A percentile compares a stretch with the other conserved stretches of the same genome.
Conservation (phyloP, 1,284 basidiomycete genomes). For the Ganoderma boninense region DNA sequence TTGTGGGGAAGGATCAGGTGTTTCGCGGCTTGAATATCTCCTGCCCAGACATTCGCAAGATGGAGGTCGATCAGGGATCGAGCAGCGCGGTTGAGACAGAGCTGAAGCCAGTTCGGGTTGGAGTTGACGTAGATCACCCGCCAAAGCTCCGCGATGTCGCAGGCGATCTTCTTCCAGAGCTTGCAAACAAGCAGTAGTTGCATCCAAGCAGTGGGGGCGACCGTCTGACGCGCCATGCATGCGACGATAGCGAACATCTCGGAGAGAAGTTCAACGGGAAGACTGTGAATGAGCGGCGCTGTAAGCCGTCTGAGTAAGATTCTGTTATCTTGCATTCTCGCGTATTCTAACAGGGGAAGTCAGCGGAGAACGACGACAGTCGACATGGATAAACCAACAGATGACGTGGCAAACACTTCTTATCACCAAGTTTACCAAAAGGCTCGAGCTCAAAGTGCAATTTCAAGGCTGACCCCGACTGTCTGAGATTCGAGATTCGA, state of each 20-base stretch:
- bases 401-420: neutral
- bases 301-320: neutral
- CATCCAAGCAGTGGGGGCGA: neutral
- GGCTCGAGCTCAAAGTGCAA: no score
- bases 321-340: neutral
- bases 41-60: neutral
- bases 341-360: neutral
- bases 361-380: neutral
- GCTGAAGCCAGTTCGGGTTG: constrained; percentile 10
- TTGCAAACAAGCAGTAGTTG: constrained; percentile 12
- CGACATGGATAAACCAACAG: neutral
- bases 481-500: no score
- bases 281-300: neutral
- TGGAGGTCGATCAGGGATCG: constrained; percentile 5
- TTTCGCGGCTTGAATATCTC: neutral
- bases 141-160: constrained; percentile 6
- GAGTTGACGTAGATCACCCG: constrained; percentile 13
- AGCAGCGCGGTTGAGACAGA: constrained; percentile 10
- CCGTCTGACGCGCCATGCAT: neutral
- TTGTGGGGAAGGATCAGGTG: constrained; percentile 3
- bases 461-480: no score
- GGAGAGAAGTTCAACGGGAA: constrained; percentile 7
- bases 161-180: constrained; percentile 12
- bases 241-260: neutral
- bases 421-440: no score